phyloP scores from a whole-genome alignment of 345 rosid genomes.

The Gossypium bickii region DNA sequence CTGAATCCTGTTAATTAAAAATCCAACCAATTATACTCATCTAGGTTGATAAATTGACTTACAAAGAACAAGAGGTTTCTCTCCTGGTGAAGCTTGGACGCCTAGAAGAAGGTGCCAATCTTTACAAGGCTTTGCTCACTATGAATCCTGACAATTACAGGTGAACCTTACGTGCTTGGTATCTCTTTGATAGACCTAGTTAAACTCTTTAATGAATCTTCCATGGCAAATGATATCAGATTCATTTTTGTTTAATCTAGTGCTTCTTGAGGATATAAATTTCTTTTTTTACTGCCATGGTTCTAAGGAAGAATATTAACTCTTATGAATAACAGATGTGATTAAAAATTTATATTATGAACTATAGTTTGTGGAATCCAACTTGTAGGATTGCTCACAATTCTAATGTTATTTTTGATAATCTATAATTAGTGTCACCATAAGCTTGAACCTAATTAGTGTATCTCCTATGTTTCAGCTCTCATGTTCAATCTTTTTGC shows the following conservation, averaged over 20 bases:
- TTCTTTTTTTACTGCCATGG: neutral
- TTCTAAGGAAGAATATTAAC: neutral
- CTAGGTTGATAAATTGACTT: constrained; percentile 84
- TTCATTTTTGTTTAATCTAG: too few relatives aligned
- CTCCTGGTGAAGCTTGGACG: constrained; percentile 70
- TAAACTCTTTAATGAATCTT: neutral
- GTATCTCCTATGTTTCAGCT: neutral
- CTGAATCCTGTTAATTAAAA: constrained; percentile 11
- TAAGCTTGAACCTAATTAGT: neutral
- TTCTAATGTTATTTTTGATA: neutral
- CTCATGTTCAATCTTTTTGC: neutral
- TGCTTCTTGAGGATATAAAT: neutral
- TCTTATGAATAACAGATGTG: neutral
- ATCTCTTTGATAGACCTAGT: neutral
- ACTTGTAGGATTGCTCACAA: neutral
- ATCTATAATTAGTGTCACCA: neutral
- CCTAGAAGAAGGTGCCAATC: constrained; percentile 69
- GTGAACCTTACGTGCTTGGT: constrained; percentile 29
- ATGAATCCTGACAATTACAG: constrained; percentile 98
- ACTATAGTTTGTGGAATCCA: neutral
- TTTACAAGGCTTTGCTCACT: constrained; percentile 66
- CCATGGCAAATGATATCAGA: neutral
- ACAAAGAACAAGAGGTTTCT: constrained; percentile 85
- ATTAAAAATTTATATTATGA: neutral
- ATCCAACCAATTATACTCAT: constrained; percentile 16